Base-by-base conservation (phyloP, 129 eudicot genomes). In the Saposhnikovia divaricata region DNA sequence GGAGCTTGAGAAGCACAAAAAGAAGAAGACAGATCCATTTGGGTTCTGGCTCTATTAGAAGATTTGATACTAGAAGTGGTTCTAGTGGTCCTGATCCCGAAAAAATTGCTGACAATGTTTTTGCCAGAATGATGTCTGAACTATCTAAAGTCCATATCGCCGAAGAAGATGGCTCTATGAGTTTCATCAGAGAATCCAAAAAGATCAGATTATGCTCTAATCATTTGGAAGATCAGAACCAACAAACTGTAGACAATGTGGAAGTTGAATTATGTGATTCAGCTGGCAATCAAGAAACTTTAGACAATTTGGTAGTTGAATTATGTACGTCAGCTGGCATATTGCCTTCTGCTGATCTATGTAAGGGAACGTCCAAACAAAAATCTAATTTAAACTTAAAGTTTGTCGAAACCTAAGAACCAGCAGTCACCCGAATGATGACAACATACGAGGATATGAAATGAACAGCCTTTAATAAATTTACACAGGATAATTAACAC, bases 301-400 rank as follows among this genome's bases (percentile, higher is more conserved):
- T 59, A 59, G 68, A 59, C 68, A 59, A 59, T 59, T 59, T n/a
- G 68, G 68, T n/a, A 59, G 15, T 8, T n/a, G 27, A 59, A 19
- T n/a, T 59, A 59, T 59, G 68, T 59, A 59, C n/a, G n/a, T n/a
- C 68, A n/a, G 68, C 68, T 59, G 68, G 68, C 34, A 59, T 59
- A n/a, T 34, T 15, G 13, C 34, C 68, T n/a, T n/a, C 68, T n/a
- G 34, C 68, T 59, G 34, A 59, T 59, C 34, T n/a, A 15, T 59
- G 68, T 25, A 59, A 59, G 1, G 68, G 15, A 25, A 8, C 68
- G 2, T 59, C 68, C 31, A 59, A 59, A 59, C 15, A 59, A 9
- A n/a, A 59, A 74, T 50, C 75, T 27, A 77, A 79, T 81, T 63
- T 79, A 48, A 79, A 79, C 53, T 76, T 86, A 44, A 82, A 71